A percentile compares a stretch with the other conserved stretches of the same genome.
Evolutionary conservation across 1,284 basidiomycete genomes (phyloP).

Genomic region (Cryptococcus sp.): DNA sequence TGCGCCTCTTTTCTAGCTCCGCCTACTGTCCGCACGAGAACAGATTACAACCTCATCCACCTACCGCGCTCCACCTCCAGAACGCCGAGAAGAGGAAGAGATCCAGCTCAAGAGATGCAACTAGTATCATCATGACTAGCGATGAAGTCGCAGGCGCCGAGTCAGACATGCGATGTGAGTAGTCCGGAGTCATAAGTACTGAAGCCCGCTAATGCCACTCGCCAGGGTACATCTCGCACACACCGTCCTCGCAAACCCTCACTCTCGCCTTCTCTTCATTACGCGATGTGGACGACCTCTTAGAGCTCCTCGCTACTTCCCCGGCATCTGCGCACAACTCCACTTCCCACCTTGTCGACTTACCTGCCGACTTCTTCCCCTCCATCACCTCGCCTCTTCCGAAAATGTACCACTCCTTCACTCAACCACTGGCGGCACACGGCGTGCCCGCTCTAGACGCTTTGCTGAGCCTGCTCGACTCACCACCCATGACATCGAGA

Average conservation of each 20-base stretch:
- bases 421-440: conserved; percentile 24
- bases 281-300: conserved; percentile 19
- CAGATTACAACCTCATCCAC: conserved; percentile 17
- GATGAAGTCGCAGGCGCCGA: conserved; percentile 15
- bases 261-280: conserved; percentile 34
- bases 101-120: neutral
- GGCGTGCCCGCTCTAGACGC: conserved; percentile 25
- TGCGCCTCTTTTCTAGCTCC: conserved; percentile 6
- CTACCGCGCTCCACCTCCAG: conserved; percentile 2
- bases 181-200: neutral
- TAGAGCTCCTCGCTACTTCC: conserved; percentile 28
- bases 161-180: conserved; percentile 25
- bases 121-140: conserved; percentile 20
- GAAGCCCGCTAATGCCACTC: neutral
- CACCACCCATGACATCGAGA: conserved; percentile 15
- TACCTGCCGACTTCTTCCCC: conserved; percentile 28
- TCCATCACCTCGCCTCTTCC: conserved; percentile 12
- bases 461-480: conserved; percentile 24
- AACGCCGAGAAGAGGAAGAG: conserved; percentile 7
- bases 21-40: conserved; percentile 24
- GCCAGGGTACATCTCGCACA: conserved; percentile 38
- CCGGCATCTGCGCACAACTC: neutral
- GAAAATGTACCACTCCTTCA: conserved; percentile 25
- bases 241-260: conserved; percentile 31
- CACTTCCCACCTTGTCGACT: conserved; percentile 14